Evolutionary conservation across 1,284 basidiomycete genomes (phyloP), one percentile per base, ranked within the genome.

Genomic region (Ceratobasidium sp.): DNA sequence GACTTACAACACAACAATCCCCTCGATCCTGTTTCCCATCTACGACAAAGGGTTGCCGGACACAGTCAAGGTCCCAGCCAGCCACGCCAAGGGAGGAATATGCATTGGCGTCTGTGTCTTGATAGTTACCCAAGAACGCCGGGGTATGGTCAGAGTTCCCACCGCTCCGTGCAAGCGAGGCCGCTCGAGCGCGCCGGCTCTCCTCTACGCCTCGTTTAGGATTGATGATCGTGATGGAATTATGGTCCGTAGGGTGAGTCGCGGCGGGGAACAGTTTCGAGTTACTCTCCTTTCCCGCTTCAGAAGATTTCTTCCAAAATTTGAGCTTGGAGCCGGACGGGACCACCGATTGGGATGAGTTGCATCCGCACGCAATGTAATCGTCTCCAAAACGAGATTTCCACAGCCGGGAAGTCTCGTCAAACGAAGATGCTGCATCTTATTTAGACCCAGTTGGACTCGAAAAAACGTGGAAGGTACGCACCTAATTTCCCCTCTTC

Each of bases 401-500:
- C 67, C 67, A 72, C 19, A 72, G 33, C 29, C 56, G 41, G 22
- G 56, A 56, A 11, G 67, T 72, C 17, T 72, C 67, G 15, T 72
- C 67, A 44, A 72, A 72, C 19, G 67, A 57, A 44, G 67, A 19
- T 8, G 67, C 67, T 72, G 47, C 27, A 31, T 60, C 14, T 17
- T 17, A n/a, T 50, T 44, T 19, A 44, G 14, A 9, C 7, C 19
- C 7, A 19, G 19, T 19, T 9, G 22, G 22, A 36, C n/a, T 19
- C 9, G 2, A 9, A 66, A 51, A 19, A 51, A 9, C 19, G 45
- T n/a, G 4, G 6, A 48, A 17, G 22, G 2, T 15, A 41, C 57
- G 9, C 48, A 62, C 74, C 54, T 29, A 75, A 33, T 27, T 60
- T 67, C 1, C 74, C 74, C 74, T 76, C 75, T 29, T 74, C 72